Percentiles rank a stretch among this genome's conserved stretches.
These are phyloP conservation scores for Misopates orontium DNA, from an alignment of 257 asterid genomes.

Conservation along the genomic window DNA sequence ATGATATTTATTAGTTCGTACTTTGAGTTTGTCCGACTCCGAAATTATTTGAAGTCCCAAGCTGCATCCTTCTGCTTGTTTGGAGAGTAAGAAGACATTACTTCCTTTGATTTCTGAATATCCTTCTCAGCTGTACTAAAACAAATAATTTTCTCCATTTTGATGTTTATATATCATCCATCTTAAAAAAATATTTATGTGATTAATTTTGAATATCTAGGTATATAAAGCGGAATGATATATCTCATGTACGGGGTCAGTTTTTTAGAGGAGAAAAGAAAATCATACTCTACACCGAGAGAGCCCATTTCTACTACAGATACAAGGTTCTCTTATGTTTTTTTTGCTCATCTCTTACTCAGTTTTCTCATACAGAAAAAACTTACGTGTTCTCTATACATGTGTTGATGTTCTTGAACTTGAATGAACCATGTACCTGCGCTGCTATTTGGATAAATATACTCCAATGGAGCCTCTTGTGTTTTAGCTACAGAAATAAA, in stretches of 20 bases:
- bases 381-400: no score
- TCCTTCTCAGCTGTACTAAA: constrained; percentile 4
- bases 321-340: constrained; percentile 64
- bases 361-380: not conserved
- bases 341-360: constrained; percentile 3
- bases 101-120: constrained; percentile 11
- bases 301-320: constrained; percentile 97
- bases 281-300: constrained; percentile 88
- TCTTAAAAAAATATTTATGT: constrained; percentile 1
- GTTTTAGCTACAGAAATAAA: not conserved
- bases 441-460: not conserved
- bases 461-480: constrained; percentile 9
- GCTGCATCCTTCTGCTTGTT: constrained; percentile 81
- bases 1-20: constrained; percentile 87
- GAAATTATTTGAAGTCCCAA: constrained; percentile 81
- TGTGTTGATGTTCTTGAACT: not conserved
- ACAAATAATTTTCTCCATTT: constrained; percentile 8
- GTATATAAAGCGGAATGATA: constrained; percentile 74
- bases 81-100: constrained; percentile 84
- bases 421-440: not conserved
- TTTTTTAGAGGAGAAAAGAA: constrained; percentile 77
- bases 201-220: constrained; percentile 35
- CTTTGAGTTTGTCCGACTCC: constrained; percentile 83
- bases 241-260: constrained; percentile 84
- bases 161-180: not conserved